Conservation (phyloP, 108 stramenopile species). For the Nitzschia putrida region DNA sequence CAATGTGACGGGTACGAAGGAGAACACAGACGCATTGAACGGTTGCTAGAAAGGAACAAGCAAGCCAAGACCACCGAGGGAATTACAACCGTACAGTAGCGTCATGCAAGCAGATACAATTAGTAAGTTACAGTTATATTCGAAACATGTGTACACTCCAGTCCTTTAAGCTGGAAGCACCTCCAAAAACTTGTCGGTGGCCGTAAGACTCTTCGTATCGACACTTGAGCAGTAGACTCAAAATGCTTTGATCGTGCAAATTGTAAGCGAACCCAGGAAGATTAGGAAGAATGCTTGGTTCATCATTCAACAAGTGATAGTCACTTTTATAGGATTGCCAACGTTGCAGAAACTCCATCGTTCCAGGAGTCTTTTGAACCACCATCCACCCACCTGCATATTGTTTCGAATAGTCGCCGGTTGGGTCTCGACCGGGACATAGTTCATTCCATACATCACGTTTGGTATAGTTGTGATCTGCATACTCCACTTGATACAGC, state of each 20-base stretch:
- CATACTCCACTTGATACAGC: neutral
- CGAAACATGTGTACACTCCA: neutral
- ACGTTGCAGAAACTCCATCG: neutral
- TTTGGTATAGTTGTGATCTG: constrained; percentile 11
- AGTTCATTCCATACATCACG: constrained; percentile 4
- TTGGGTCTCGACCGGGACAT: neutral
- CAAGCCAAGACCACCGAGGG: neutral
- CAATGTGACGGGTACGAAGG: constrained; percentile 2
- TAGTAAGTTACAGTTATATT: neutral
- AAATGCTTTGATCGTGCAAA: constrained; percentile 3
- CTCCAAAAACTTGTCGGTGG: neutral
- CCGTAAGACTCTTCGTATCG: neutral
- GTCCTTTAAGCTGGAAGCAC: neutral
- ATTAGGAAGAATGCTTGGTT: neutral
- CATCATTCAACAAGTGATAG: constrained; percentile 13
- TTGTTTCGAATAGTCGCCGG: constrained; percentile 3
- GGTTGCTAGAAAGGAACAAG: neutral
- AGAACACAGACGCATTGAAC: constrained; percentile 1
- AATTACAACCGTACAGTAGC: too few species aligned
- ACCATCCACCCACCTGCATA: constrained; percentile 5
- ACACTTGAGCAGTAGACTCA: constrained; percentile 7
- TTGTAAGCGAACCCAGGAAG: neutral
- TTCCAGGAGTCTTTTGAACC: neutral
- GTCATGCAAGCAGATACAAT: neutral
- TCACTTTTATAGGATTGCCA: neutral